Percentiles rank a stretch among this genome's conserved stretches.
Evolutionary conservation across 257 asterid genomes (phyloP).

Genomic region (Forsythia viridissima): DNA sequence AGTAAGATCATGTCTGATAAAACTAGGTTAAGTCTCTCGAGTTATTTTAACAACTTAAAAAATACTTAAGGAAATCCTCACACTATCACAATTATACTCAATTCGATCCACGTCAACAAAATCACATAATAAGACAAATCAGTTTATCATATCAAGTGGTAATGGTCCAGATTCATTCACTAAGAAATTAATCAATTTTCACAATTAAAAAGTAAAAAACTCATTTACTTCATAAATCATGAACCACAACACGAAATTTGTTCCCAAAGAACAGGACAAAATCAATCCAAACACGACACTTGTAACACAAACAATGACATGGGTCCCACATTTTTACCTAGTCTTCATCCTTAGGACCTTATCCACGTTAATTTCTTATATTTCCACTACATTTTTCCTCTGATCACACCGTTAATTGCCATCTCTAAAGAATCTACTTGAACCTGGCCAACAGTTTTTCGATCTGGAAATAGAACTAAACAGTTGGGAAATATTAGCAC

Average conservation of each 20-base stretch:
- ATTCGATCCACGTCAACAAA: too few species aligned
- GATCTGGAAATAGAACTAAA: neutral
- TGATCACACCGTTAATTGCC: neutral
- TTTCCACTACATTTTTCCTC: constrained; percentile 17
- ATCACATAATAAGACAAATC: too few species aligned
- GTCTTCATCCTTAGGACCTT: constrained; percentile 45
- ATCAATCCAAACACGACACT: constrained; percentile 18
- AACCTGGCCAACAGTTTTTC: neutral
- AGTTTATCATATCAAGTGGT: too few species aligned
- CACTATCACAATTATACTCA: too few species aligned
- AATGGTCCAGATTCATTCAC: neutral
- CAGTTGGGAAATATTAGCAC: constrained; percentile 25
- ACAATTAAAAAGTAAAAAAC: neutral
- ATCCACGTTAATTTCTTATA: constrained; percentile 37
- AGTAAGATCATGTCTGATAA: too few species aligned
- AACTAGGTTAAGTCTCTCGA: too few species aligned
- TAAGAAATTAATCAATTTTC: neutral
- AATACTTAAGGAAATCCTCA: too few species aligned
- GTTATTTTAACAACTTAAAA: too few species aligned
- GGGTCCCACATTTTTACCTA: constrained; percentile 21
- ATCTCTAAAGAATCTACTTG: neutral
- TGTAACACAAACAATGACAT: constrained; percentile 14
- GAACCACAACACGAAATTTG: neutral
- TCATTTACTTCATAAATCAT: neutral
- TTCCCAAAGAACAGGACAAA: constrained; percentile 27